Percentiles rank a stretch among this genome's conserved stretches.
Conservation (phyloP, 208 protist species). For the Crithidia expoeki region DNA sequence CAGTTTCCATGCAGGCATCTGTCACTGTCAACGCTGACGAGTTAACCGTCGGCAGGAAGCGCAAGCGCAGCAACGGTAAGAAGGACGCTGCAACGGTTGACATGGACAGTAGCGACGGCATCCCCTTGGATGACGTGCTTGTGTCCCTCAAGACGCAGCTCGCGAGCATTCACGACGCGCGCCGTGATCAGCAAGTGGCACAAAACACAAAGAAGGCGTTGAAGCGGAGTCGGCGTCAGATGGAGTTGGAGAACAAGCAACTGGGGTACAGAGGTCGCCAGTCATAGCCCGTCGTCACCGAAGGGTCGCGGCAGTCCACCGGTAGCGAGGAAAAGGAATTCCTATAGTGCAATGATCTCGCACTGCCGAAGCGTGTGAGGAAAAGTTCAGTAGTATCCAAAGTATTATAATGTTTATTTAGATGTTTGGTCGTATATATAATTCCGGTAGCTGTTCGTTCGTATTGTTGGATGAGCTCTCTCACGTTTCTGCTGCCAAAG, state of each 20-base stretch:
- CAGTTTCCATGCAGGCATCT: neutral
- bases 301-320: neutral
- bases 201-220: slow-evolving; percentile 38
- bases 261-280: neutral
- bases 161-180: slow-evolving; percentile 31
- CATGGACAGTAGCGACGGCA: slow-evolving; percentile 3
- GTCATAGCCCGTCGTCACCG: slow-evolving; percentile 2
- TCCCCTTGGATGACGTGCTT: slow-evolving; percentile 41
- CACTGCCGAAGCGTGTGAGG: slow-evolving; percentile 3
- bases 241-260: slow-evolving; percentile 34
- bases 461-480: no score
- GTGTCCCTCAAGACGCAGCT: slow-evolving; percentile 36
- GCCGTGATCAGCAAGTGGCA: slow-evolving; percentile 35
- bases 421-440: neutral
- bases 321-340: neutral
- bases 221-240: slow-evolving; percentile 47
- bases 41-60: slow-evolving; percentile 22
- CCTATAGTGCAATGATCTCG: neutral
- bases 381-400: neutral
- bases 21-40: neutral
- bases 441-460: no score
- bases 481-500: no score
- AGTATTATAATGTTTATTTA: neutral
- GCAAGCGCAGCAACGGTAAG: slow-evolving; percentile 1
- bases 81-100: neutral